These are phyloP conservation scores for Xylaria sp. DNA, from an alignment of 2,329 filamentous ascomycete genomes.

Conservation along the genomic window DNA sequence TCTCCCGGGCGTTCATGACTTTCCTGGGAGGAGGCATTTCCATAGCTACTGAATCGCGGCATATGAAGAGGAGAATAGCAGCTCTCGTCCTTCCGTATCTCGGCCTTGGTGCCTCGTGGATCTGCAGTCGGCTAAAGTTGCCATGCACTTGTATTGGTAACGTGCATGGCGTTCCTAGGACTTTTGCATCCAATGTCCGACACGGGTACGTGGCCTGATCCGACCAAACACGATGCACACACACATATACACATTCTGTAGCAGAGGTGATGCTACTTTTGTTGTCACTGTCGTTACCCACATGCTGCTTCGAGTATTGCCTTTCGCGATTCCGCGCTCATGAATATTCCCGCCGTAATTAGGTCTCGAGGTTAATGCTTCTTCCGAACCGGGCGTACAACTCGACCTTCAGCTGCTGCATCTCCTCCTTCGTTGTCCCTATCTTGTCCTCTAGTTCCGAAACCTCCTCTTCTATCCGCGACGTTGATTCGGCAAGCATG, in stretches of 20 bases:
- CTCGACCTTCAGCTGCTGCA: constrained; percentile 89
- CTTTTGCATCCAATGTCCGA: not conserved
- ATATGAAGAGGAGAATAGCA: not conserved
- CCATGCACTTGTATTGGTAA: not conserved
- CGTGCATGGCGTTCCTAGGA: not conserved
- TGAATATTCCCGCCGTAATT: constrained; percentile 46
- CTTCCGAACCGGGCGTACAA: constrained; percentile 95
- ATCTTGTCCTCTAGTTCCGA: constrained; percentile 81
- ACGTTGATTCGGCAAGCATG: constrained; percentile 77
- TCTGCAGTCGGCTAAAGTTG: not conserved
- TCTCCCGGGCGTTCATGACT: not conserved
- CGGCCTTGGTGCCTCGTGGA: not conserved
- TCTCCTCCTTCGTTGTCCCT: constrained; percentile 80
- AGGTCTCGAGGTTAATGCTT: constrained; percentile 96
- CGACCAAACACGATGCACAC: not conserved
- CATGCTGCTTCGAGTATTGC: not conserved
- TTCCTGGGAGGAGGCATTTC: not conserved
- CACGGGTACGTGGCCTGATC: not conserved
- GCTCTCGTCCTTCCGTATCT: not conserved
- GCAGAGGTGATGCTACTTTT: not conserved
- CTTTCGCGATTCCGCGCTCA: not conserved
- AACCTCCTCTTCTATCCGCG: constrained; percentile 81
- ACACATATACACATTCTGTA: not conserved
- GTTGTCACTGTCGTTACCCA: not conserved
- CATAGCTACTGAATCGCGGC: not conserved